Evolutionary conservation across 148 eudicot species (phyloP).

Genomic region (Tetragonia tetragonoides): DNA sequence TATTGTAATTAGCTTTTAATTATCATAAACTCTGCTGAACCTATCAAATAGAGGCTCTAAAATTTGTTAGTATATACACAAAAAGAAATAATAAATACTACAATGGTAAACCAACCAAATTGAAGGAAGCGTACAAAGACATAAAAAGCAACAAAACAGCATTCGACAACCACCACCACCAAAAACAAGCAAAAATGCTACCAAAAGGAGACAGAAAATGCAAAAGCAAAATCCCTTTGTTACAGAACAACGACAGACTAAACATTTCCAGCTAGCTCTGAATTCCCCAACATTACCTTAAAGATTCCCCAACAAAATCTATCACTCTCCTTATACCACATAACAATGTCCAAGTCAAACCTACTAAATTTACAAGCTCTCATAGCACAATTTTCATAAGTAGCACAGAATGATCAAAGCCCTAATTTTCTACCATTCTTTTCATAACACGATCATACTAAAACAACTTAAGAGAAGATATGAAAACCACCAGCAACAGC

Average conservation of each 20-base stretch:
- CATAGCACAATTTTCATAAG: not conserved
- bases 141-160: not conserved
- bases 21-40: not conserved
- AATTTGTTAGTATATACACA: not conserved
- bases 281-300: not conserved
- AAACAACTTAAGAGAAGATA: not conserved
- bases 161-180: not conserved
- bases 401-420: not conserved
- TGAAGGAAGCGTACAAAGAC: not conserved
- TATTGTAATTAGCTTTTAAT: not conserved
- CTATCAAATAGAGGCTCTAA: not conserved
- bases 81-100: too few species aligned
- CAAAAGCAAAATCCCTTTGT: too few species aligned
- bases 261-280: too few species aligned
- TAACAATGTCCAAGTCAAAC: too few species aligned
- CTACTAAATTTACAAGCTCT: not conserved
- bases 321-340: not conserved
- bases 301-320: not conserved
- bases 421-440: not conserved
- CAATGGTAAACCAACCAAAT: not conserved
- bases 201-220: not conserved
- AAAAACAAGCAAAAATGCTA: not conserved
- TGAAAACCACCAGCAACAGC: not conserved
- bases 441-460: not conserved
- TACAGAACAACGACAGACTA: too few species aligned